Conservation (phyloP, 2,329 filamentous ascomycete species). For the Colletotrichum gloeosporioides region DNA sequence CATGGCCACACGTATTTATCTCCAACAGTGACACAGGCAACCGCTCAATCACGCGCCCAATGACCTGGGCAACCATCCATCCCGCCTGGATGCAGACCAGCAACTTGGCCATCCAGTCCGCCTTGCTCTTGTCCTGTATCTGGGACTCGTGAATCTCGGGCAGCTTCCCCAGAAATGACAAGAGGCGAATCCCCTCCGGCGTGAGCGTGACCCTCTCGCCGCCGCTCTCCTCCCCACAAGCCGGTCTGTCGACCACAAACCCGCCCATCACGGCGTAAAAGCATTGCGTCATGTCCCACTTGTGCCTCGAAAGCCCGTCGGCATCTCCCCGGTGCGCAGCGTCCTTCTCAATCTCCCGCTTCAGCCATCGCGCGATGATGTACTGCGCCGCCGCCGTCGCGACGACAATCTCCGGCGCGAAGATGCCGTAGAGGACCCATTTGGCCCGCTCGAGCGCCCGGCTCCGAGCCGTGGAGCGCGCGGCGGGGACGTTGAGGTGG, state of each 20-base stretch:
- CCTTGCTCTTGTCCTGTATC: conserved; percentile 40
- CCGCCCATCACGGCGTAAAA: conserved; percentile 36
- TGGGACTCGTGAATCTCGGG: conserved; percentile 19
- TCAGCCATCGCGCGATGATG: conserved; percentile 17
- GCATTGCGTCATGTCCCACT: conserved; percentile 27
- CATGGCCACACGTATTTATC: conserved; percentile 37
- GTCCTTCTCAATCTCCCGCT: conserved; percentile 12
- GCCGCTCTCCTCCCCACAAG: neutral
- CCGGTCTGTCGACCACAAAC: conserved; percentile 26
- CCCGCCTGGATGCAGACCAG: conserved; percentile 39
- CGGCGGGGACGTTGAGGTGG: conserved; percentile 36
- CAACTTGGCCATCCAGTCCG: conserved; percentile 35
- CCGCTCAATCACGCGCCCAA: conserved; percentile 31
- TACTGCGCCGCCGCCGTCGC: conserved; percentile 32
- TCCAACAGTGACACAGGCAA: conserved; percentile 41
- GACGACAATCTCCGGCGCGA: conserved; percentile 36
- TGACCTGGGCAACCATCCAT: conserved; percentile 41
- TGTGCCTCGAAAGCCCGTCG: neutral
- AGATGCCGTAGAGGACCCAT: conserved; percentile 34
- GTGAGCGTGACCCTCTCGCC: conserved; percentile 2
- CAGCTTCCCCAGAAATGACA: conserved; percentile 4
- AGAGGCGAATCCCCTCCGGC: conserved; percentile 3
- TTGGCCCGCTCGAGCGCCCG: conserved; percentile 20
- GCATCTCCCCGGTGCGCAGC: neutral
- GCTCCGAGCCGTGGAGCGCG: neutral